Percentiles rank a stretch among this genome's conserved stretches.
Evolutionary conservation across 345 rosid species (phyloP).

Genomic region (Gossypium arboreum): DNA sequence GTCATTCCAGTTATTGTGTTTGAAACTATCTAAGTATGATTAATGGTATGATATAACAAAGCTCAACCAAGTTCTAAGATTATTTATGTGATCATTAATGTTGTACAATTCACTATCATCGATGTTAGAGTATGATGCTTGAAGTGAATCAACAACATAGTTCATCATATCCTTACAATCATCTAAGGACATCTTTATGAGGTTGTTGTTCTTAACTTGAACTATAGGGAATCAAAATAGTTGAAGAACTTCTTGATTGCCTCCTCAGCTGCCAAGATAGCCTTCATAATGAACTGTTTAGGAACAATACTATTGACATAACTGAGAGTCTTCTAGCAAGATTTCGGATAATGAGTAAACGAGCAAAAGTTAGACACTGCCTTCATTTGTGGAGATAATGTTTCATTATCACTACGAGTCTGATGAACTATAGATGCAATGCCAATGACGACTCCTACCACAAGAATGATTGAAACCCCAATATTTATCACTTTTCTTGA

Average conservation of each 20-base stretch:
- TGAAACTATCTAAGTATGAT: too few species aligned
- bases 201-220: background rate
- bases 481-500: background rate
- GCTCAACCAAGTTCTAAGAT: too few species aligned
- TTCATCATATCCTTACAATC: slow-evolving; percentile 39
- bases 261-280: slow-evolving; percentile 34
- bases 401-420: background rate
- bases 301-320: slow-evolving; percentile 40
- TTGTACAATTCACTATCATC: background rate
- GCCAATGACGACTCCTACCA: slow-evolving; percentile 42
- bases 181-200: slow-evolving; percentile 26
- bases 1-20: background rate
- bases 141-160: slow-evolving; percentile 31
- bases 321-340: slow-evolving; percentile 44
- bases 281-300: slow-evolving; percentile 40
- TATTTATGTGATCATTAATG: too few species aligned
- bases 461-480: slow-evolving; percentile 30
- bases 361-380: slow-evolving; percentile 39
- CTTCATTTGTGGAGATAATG: slow-evolving; percentile 28
- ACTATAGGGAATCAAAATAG: slow-evolving; percentile 28
- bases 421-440: slow-evolving; percentile 23
- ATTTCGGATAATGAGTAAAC: slow-evolving; percentile 38
- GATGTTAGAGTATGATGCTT: slow-evolving; percentile 22
- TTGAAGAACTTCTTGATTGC: slow-evolving; percentile 34
- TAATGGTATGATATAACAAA: too few species aligned